A percentile compares a stretch with the other conserved stretches of the same genome.
These are phyloP conservation scores for Botrytis sinoallii DNA, from an alignment of 2,329 filamentous ascomycete species.

Conservation along the genomic window DNA sequence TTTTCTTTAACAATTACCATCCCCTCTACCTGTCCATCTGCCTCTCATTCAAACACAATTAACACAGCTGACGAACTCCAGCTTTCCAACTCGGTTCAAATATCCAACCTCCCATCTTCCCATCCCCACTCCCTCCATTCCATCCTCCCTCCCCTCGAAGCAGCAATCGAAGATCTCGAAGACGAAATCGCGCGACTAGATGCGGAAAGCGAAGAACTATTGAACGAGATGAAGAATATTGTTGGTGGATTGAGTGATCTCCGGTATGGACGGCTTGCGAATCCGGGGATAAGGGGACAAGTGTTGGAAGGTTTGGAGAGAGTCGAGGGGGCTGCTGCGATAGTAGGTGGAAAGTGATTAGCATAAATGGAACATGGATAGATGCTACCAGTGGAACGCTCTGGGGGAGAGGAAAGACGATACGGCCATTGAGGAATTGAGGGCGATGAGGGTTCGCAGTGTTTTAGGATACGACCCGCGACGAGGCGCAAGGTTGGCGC, in stretches of 20 bases:
- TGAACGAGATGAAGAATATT: constrained; percentile 60
- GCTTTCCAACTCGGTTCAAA: constrained; percentile 17
- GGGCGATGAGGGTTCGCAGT: not conserved
- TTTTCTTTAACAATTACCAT: not conserved
- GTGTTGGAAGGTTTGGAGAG: constrained; percentile 64
- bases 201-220: constrained; percentile 58
- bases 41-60: not conserved
- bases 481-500: not conserved
- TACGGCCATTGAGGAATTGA: not conserved
- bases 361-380: not conserved
- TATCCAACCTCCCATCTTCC: constrained; percentile 44
- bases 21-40: not conserved
- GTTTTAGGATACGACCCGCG: not conserved
- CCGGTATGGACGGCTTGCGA: constrained; percentile 72
- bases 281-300: constrained; percentile 60
- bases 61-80: not conserved
- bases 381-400: not conserved
- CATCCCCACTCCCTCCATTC: constrained; percentile 59
- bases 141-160: constrained; percentile 67
- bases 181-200: constrained; percentile 64
- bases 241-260: constrained; percentile 77
- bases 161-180: constrained; percentile 63
- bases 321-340: constrained; percentile 45
- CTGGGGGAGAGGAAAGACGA: not conserved
- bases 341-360: not conserved